phyloP scores from a whole-genome alignment of 2,329 filamentous ascomycete species.

The Aspergillus calidoustus region DNA sequence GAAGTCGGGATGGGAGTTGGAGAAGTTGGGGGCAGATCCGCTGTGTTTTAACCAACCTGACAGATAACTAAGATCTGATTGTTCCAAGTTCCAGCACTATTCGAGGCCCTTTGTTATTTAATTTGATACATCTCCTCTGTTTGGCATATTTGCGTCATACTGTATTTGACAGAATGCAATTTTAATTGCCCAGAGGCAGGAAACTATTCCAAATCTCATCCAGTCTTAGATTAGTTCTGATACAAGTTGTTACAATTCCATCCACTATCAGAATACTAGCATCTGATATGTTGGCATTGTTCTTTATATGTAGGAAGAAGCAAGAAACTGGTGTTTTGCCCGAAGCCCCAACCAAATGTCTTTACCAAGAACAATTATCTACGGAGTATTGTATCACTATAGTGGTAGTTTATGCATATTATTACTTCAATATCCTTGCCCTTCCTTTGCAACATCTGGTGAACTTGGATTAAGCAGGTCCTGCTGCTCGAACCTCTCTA shows the following conservation, averaged over 20 bases:
- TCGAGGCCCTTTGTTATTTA: background rate
- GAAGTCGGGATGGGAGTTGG: background rate
- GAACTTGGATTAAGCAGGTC: too few relatives aligned
- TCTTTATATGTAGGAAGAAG: background rate
- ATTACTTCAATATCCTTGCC: too few relatives aligned
- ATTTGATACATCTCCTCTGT: background rate
- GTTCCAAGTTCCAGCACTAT: background rate
- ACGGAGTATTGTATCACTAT: too few relatives aligned
- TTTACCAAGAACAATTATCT: too few relatives aligned
- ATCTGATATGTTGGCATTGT: background rate
- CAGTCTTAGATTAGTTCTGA: background rate
- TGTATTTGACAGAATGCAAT: background rate
- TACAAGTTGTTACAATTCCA: too few relatives aligned
- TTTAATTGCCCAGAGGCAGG: background rate
- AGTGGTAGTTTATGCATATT: too few relatives aligned
- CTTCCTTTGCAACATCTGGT: too few relatives aligned
- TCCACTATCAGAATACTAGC: too few relatives aligned
- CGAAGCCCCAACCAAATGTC: background rate
- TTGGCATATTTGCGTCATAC: background rate
- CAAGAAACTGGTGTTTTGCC: slow-evolving; percentile 1
- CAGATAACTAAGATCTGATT: background rate
- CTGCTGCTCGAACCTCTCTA: too few relatives aligned
- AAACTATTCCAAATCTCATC: background rate
- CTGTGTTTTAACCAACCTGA: background rate
- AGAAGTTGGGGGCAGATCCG: background rate